Base-by-base conservation (phyloP, 2,329 filamentous ascomycete genomes). In the Clonostachys sp. region DNA sequence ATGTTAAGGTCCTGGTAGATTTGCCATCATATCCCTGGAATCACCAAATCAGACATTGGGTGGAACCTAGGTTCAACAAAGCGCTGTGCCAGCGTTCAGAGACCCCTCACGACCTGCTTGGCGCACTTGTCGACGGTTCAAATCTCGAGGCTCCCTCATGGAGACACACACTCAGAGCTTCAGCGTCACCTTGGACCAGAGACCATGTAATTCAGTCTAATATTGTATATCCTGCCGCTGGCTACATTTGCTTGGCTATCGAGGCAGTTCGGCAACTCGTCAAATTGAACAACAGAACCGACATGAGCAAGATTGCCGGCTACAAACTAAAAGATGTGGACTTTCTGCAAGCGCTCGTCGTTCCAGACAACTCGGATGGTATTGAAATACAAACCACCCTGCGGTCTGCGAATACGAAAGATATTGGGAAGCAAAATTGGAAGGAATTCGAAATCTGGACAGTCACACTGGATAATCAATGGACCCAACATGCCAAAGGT, bases 131-230 rank as follows among this genome's bases (percentile, higher is more conserved):
- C 14, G 67, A 71, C 49, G 66, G 67, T 40, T 74, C 65, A 13
- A 74, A 62, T 42, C 70, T 73, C 10, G 52, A 69, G 3, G 71
- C 75, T 53, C 72, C 72, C 1, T 71, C 63, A 1, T 78, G 75
- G 75, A 64, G 74, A 38, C 77, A 75, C 49, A 65, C 73, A 24
- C 56, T 78, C 34, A 66, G 66, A 12, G 53, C 71, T 2, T 71
- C 75, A 39, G 73, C 78, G 47, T 55, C 77, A 0, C 76, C 83
- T 3, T 84, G 83, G 67, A 66, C 81, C 6, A 69, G 75, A 41
- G 75, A 83, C 53, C 81, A 84, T 62, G 65, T 64, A 47, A 75
- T 84, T 60, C 78, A 83, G 53, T 77, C 73, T 12, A 60, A 80
- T 33, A 73, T 70, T 3, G 72, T 81, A 34, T 82, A 78, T 56